Percentiles rank a stretch among this genome's conserved stretches.
These are phyloP conservation scores for Cyberlindnera suaveolens DNA, from an alignment of 805 yeast species.

Conservation along the genomic window DNA sequence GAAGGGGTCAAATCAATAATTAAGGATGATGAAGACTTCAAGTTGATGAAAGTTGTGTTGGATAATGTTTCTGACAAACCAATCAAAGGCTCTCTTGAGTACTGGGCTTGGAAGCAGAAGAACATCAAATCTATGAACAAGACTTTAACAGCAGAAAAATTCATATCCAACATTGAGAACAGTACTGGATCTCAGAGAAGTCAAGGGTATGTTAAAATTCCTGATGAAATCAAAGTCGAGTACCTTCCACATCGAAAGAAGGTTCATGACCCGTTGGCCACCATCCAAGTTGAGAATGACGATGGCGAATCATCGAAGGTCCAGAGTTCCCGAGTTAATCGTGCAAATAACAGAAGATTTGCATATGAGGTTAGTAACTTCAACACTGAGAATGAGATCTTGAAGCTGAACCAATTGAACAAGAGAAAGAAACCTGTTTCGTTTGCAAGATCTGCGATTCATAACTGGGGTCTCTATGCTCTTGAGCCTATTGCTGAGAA, in stretches of 20 bases:
- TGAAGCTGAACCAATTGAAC: constrained; percentile 80
- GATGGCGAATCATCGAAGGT: constrained; percentile 38
- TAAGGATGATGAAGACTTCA: constrained; percentile 72
- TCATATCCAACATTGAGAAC: constrained; percentile 29
- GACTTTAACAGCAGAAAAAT: constrained; percentile 7
- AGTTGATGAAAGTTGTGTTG: constrained; percentile 42
- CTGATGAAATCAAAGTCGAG: constrained; percentile 64
- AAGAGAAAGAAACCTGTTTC: constrained; percentile 90
- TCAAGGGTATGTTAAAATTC: constrained; percentile 66
- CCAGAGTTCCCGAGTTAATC: constrained; percentile 75
- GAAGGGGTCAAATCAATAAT: constrained; percentile 45
- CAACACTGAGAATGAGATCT: constrained; percentile 75
- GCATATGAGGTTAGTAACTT: constrained; percentile 85
- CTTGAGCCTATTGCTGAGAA: constrained; percentile 91
- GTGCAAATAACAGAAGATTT: constrained; percentile 81
- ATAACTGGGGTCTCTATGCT: constrained; percentile 97
- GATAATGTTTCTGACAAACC: constrained; percentile 1
- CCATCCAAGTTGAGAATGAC: constrained; percentile 57
- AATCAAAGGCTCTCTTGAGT: constrained; percentile 27
- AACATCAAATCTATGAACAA: constrained; percentile 17
- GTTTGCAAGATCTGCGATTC: constrained; percentile 96
- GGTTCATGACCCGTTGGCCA: constrained; percentile 61
- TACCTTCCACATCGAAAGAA: constrained; percentile 80
- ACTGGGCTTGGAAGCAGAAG: constrained; percentile 64
- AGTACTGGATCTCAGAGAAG: constrained; percentile 59